Base-by-base conservation (phyloP, 2,329 filamentous ascomycete genomes). In the Fusarium avenaceum region DNA sequence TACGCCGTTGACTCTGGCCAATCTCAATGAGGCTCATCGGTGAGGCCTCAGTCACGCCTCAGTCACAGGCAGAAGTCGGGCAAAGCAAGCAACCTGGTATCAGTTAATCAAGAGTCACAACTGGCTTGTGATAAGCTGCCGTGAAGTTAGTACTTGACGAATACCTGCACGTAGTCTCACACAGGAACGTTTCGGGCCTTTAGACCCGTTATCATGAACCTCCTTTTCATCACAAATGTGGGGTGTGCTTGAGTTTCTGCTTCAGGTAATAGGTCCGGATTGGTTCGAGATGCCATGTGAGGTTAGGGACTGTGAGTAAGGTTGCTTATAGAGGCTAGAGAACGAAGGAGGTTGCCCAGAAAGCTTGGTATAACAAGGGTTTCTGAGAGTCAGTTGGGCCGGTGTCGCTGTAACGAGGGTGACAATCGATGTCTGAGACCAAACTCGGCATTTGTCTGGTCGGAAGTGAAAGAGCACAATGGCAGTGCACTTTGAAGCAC, bases 11-110 rank as follows among this genome's bases (percentile, higher is more conserved):
- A 53, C 33, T 48, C 42, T 47, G 56, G 38, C 51, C 24, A 35
- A n/a, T 22, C 62, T 65, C 50, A 65, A 67, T 40, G 63, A 47
- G 54, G 50, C 45, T 30, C 32, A 59, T 52, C 32, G 20, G 54
- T 59, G 46, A 51, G 53, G 39, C 58, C 59, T 60, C 59, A 61
- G 57, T 49, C 57, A 65, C 63, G 42, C 58, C 59, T 63, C 59
- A 63, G 56, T 49, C 57, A 63, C 63, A 74, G 72, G 70, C 72
- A 73, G 71, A 73, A 73, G 57, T 43, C 48, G 24, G 49, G 46
- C 42, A 58, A 38, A 49, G 57, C 50, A 71, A 55, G 56, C 63
- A 54, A 61, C 44, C 46, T 53, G 40, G 54, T 56, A 51, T 54
- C 35, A 57, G 49, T 58, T 33, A 49, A 45, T 50, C 56, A 65